Conservation (phyloP, 202 grass and related monocot genomes). For the Cymbopogon flexuosus region DNA sequence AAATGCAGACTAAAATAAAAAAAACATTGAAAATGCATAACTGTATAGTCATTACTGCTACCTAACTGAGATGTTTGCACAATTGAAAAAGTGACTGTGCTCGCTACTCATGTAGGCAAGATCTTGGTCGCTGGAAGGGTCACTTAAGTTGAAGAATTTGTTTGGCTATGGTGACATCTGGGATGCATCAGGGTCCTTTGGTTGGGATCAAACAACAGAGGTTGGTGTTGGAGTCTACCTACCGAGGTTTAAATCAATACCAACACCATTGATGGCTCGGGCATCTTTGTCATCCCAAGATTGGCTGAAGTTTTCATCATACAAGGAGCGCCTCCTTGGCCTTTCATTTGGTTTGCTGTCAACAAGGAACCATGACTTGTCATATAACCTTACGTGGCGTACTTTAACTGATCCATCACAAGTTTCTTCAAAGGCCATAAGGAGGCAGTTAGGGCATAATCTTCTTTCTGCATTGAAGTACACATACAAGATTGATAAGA, state of each 20-base stretch:
- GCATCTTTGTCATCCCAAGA: conserved; percentile 83
- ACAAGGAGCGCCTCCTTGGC: conserved; percentile 72
- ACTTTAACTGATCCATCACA: conserved; percentile 77
- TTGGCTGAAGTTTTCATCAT: conserved; percentile 91
- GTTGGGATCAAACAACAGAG: conserved; percentile 84
- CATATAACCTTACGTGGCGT: conserved; percentile 86
- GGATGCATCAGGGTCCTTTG: conserved; percentile 79
- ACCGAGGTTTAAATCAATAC: conserved; percentile 84
- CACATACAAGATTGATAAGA: conserved; percentile 73
- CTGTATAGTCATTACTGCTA: background rate
- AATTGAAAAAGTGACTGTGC: conserved; percentile 4
- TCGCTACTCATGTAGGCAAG: conserved; percentile 46
- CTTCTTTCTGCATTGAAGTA: conserved; percentile 90
- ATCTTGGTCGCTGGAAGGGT: conserved; percentile 91
- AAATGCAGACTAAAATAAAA: background rate
- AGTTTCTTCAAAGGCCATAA: conserved; percentile 60
- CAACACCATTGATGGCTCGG: conserved; percentile 73
- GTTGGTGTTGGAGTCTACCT: conserved; percentile 69
- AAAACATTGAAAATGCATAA: background rate
- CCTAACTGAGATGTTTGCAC: conserved; percentile 7
- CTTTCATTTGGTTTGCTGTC: conserved; percentile 86
- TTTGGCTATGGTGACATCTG: conserved; percentile 92
- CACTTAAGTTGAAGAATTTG: conserved; percentile 85
- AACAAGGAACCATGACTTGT: conserved; percentile 63
- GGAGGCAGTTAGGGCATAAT: conserved; percentile 87